A percentile compares a stretch with the other conserved stretches of the same genome.
These are phyloP conservation scores for Phytopythium sindhum DNA, from an alignment of 352 stramenopile genomes.

Conservation along the genomic window DNA sequence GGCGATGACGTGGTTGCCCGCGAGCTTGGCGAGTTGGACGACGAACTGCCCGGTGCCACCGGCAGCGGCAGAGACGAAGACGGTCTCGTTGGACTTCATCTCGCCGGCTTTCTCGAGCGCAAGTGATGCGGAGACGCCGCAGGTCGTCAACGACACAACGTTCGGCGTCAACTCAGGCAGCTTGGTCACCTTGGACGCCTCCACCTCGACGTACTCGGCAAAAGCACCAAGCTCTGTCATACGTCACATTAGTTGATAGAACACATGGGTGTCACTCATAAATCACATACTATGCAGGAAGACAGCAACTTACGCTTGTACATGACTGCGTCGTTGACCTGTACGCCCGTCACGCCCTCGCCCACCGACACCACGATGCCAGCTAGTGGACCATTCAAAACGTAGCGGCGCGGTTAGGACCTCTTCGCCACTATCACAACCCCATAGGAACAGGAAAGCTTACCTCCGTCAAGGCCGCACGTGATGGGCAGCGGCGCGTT, in stretches of 20 bases:
- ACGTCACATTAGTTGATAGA: background rate
- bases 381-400: slow-evolving; percentile 16
- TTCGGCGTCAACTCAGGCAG: slow-evolving; percentile 17
- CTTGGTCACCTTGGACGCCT: slow-evolving; percentile 23
- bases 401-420: background rate
- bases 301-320: slow-evolving; percentile 41
- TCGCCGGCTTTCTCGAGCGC: slow-evolving; percentile 52
- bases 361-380: slow-evolving; percentile 38
- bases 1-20: slow-evolving; percentile 52
- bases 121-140: slow-evolving; percentile 39
- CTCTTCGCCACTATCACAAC: too few species aligned
- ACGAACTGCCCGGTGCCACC: slow-evolving; percentile 78
- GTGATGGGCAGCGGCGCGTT: slow-evolving; percentile 19
- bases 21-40: slow-evolving; percentile 74
- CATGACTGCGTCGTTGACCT: slow-evolving; percentile 33
- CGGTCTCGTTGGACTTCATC: slow-evolving; percentile 35
- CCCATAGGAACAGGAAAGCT: background rate
- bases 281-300: too few species aligned
- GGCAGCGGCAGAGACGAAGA: slow-evolving; percentile 31
- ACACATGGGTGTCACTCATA: too few species aligned
- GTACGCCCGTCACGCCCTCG: slow-evolving; percentile 31
- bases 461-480: slow-evolving; percentile 31
- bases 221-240: slow-evolving; percentile 42
- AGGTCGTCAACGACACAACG: slow-evolving; percentile 36
- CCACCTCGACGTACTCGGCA: slow-evolving; percentile 44